A percentile compares a stretch with the other conserved stretches of the same genome.
phyloP scores from a whole-genome alignment of 495 filamentous ascomycete genomes.

The Trichoderma orchidacearum region DNA sequence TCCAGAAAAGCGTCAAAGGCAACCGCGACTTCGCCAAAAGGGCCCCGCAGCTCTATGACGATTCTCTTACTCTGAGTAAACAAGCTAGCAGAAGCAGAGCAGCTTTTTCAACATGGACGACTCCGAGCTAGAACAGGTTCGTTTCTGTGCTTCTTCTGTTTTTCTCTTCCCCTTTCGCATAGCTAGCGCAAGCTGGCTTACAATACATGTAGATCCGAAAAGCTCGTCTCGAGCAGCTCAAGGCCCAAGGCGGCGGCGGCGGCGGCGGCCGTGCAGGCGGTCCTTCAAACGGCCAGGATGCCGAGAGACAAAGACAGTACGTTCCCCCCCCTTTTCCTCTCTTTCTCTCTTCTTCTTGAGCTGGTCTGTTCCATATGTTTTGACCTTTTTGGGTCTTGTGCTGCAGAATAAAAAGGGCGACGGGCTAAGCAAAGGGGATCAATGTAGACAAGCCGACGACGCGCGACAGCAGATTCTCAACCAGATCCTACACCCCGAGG shows the following conservation, averaged over 20 bases:
- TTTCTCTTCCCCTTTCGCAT: background rate
- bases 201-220: constrained; percentile 53
- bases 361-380: no score
- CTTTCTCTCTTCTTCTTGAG: background rate
- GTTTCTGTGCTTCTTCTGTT: constrained; percentile 1
- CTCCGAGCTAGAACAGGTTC: constrained; percentile 69
- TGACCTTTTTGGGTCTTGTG: background rate
- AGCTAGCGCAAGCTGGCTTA: background rate
- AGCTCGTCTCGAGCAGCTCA: constrained; percentile 83
- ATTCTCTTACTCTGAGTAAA: background rate
- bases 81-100: background rate
- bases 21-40: background rate
- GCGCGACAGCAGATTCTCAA: constrained; percentile 63
- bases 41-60: background rate
- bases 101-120: constrained; percentile 47
- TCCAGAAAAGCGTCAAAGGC: background rate
- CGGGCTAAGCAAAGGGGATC: background rate
- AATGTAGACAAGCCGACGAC: constrained; percentile 32
- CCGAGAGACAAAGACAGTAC: constrained; percentile 50
- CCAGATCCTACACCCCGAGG: constrained; percentile 90
- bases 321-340: no score
- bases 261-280: constrained; percentile 22
- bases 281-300: constrained; percentile 37
- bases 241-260: constrained; percentile 43
- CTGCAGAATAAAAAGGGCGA: no score